phyloP scores from a whole-genome alignment of 2,329 filamentous ascomycete species.

The Hirsutella minnesotensis region DNA sequence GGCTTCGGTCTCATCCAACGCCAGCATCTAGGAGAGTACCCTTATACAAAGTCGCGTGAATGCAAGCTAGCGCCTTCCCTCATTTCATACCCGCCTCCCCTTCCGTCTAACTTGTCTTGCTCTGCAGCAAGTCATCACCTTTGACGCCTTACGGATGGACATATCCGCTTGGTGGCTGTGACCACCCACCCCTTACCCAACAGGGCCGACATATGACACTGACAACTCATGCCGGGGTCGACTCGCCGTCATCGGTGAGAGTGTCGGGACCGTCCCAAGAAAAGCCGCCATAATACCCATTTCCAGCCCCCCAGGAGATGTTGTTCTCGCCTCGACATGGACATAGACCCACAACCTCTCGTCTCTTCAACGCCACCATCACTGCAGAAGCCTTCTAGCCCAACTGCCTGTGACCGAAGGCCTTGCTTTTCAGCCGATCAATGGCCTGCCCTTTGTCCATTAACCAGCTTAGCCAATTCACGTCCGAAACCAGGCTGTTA shows the following conservation, averaged over 20 bases:
- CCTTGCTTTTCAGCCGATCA: neutral
- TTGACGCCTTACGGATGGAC: neutral
- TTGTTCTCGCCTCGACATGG: slow-evolving; percentile 24
- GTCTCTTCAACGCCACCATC: slow-evolving; percentile 23
- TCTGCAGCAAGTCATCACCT: neutral
- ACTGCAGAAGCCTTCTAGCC: neutral
- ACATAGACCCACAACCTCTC: slow-evolving; percentile 35
- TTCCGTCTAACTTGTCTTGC: neutral
- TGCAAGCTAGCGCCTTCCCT: neutral
- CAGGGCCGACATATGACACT: neutral
- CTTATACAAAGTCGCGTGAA: neutral
- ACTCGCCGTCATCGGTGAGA: neutral
- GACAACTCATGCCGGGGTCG: neutral
- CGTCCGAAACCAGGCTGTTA: neutral
- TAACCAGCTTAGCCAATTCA: neutral
- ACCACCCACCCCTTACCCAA: neutral
- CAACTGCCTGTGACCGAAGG: neutral
- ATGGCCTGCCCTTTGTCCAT: neutral
- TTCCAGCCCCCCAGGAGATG: neutral
- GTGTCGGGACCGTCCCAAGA: neutral
- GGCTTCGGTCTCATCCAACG: neutral
- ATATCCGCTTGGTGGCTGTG: neutral
- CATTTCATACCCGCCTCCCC: neutral
- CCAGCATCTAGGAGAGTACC: neutral
- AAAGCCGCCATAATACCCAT: neutral